Conservation (phyloP, 495 filamentous ascomycete genomes). For the Acidiella bohemica region DNA sequence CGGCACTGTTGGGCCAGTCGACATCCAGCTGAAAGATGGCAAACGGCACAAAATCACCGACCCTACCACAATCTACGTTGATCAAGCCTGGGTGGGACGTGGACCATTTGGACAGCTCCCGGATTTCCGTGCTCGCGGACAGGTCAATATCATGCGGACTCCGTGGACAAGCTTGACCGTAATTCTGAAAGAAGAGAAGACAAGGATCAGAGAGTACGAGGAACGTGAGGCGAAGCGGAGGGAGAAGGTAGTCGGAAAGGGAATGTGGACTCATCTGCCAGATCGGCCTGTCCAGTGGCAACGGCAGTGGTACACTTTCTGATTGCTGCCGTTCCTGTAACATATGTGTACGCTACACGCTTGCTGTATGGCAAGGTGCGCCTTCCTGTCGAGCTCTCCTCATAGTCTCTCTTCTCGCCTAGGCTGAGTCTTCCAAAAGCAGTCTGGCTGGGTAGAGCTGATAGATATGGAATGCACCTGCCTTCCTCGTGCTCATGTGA, state of each 20-base stretch:
- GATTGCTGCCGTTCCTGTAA: no score
- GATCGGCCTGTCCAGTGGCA: conserved; percentile 64
- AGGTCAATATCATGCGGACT: conserved; percentile 43
- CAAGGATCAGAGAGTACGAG: conserved; percentile 61
- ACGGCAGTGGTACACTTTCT: conserved; percentile 59
- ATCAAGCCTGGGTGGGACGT: conserved; percentile 80
- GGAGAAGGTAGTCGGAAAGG: conserved; percentile 32
- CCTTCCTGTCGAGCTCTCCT: no score
- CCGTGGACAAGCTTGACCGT: conserved; percentile 64
- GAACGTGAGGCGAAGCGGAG: conserved; percentile 61
- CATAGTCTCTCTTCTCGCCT: no score
- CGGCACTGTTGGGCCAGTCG: conserved; percentile 1
- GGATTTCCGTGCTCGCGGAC: conserved; percentile 58
- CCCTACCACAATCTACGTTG: conserved; percentile 66
- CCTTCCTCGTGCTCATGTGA: no score
- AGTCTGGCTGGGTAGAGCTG: no score
- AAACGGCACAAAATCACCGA: conserved; percentile 41
- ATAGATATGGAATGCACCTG: no score
- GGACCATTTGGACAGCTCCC: conserved; percentile 42
- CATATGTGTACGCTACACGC: no score
- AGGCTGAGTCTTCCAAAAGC: no score
- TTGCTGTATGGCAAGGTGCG: no score
- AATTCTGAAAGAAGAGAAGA: conserved; percentile 84
- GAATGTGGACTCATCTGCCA: conserved; percentile 78
- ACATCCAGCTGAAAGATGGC: conserved; percentile 29